A percentile compares a stretch with the other conserved stretches of the same genome.
phyloP scores from a whole-genome alignment of 768 basidiomycete genomes.

The Lactarius tabidus region DNA sequence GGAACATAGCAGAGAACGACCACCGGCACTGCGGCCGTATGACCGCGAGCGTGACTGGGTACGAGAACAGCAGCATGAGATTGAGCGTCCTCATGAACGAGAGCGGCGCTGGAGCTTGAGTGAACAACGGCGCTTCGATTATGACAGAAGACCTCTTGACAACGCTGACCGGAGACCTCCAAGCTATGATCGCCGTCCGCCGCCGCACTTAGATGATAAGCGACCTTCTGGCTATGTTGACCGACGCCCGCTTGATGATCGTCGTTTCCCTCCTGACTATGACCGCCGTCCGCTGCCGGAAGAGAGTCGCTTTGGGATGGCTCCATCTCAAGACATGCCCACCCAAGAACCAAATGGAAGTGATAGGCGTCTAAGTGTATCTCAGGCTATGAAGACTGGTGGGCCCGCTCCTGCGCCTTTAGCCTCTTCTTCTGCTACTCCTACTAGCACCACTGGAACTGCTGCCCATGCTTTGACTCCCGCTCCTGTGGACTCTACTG shows the following conservation, averaged over 20 bases:
- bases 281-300: conserved; percentile 20
- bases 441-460: not conserved
- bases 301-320: conserved; percentile 22
- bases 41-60: conserved; percentile 36
- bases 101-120: conserved; percentile 36
- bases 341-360: conserved; percentile 9
- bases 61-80: conserved; percentile 35
- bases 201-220: conserved; percentile 26
- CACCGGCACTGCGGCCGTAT: conserved; percentile 32
- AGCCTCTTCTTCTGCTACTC: conserved; percentile 3
- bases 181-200: conserved; percentile 18
- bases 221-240: conserved; percentile 16
- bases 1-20: conserved; percentile 23
- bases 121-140: conserved; percentile 35
- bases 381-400: conserved; percentile 6
- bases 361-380: conserved; percentile 5
- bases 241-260: conserved; percentile 7
- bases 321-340: conserved; percentile 8
- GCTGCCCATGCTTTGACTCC: conserved; percentile 7
- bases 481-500: not conserved
- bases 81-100: conserved; percentile 24
- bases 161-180: conserved; percentile 37
- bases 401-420: not conserved
- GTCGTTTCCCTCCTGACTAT: conserved; percentile 18
- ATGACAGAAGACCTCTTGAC: conserved; percentile 40